These are phyloP conservation scores for Linnemannia exigua DNA, from an alignment of 192 early-diverging fungal genomes.

Conservation along the genomic window DNA sequence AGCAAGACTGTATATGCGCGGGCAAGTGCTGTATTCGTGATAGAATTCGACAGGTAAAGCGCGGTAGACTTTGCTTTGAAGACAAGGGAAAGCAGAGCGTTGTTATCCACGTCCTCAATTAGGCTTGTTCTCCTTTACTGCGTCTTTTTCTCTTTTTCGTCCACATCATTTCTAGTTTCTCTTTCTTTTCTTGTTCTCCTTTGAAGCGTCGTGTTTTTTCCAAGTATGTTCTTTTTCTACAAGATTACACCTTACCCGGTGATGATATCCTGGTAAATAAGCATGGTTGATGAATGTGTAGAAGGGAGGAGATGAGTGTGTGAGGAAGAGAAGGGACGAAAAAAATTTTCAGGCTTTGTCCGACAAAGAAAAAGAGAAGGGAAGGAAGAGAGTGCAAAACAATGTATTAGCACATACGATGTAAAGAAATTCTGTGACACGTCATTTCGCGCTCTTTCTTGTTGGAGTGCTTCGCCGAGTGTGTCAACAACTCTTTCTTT, in stretches of 20 bases:
- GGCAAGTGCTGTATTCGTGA: neutral
- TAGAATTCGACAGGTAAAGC: neutral
- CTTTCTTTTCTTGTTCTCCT: too few relatives aligned
- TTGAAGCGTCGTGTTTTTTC: too few relatives aligned
- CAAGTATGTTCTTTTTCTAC: too few relatives aligned
- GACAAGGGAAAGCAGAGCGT: too few relatives aligned
- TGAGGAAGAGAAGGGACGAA: constrained; percentile 23
- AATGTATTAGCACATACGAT: neutral
- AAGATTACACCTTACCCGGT: constrained; percentile 61
- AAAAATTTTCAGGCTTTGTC: constrained; percentile 11
- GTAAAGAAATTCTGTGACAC: neutral
- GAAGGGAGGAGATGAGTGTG: neutral
- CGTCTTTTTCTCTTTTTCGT: too few relatives aligned
- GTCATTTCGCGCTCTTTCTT: neutral
- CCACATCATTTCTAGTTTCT: too few relatives aligned
- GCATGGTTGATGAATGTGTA: constrained; percentile 66
- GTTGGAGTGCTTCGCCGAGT: too few relatives aligned
- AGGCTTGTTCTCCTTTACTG: too few relatives aligned
- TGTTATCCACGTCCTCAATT: too few relatives aligned
- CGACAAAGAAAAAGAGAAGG: neutral
- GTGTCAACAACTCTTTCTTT: too few relatives aligned
- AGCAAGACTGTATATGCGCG: neutral
- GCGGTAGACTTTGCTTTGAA: neutral
- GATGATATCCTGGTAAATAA: constrained; percentile 78
- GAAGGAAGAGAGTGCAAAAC: neutral